Base-by-base conservation (phyloP, 2,329 filamentous ascomycete genomes). In the Corinectria fuckeliana region DNA sequence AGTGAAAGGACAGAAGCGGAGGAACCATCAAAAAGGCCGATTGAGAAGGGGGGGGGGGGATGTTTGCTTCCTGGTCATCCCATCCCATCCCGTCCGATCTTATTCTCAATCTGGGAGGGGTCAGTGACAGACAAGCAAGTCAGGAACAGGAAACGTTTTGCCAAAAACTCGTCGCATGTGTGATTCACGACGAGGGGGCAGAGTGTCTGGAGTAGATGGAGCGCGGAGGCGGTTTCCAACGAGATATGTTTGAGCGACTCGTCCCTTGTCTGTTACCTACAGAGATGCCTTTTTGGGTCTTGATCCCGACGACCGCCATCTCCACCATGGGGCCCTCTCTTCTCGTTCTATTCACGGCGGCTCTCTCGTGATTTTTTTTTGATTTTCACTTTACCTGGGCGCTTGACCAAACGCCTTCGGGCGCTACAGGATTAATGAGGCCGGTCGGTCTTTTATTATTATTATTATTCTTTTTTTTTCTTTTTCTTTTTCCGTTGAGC, bases 401-500 rank as follows among this genome's bases (percentile, higher is more conserved):
- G 56, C 50, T 49, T 59, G 56, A 14, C 38, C 56, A 59, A 59
- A 59, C n/a, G n/a, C 50, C 18, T 23, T 20, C 23, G 44, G 56
- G 48, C 48, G 48, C 47, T 51, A 51, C 47, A 50, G 21, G 54
- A 44, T 50, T 56, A 50, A 50, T 56, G 54, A 47, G 34, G 32
- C 21, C n/a, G n/a, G n/a, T n/a, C n/a, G n/a, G n/a, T n/a, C n/a
- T n/a, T n/a, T n/a, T n/a, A n/a, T n/a, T n/a, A n/a, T n/a, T n/a
- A n/a, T n/a, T n/a, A n/a, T n/a, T n/a, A n/a, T n/a, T n/a, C n/a
- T n/a, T n/a, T n/a, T n/a, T n/a, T n/a, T n/a, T n/a, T n/a, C n/a
- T n/a, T n/a, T n/a, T n/a, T n/a, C n/a, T n/a, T n/a, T n/a, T n/a
- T n/a, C n/a, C n/a, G n/a, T n/a, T n/a, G n/a, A n/a, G n/a, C n/a